These are phyloP conservation scores for Chenopodium berlandieri DNA, from an alignment of 148 eudicot genomes.

Conservation along the genomic window DNA sequence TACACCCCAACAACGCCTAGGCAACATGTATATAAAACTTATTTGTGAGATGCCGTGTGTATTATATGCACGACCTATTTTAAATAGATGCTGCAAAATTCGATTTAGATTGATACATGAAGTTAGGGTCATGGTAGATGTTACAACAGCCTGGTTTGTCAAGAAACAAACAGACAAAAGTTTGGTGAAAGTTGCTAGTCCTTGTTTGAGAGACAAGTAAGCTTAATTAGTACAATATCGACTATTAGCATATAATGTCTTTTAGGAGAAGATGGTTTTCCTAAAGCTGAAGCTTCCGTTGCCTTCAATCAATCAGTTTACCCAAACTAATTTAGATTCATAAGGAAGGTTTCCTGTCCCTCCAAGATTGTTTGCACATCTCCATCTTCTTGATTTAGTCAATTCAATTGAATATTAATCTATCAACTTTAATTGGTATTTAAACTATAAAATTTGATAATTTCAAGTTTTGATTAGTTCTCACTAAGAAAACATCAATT, in stretches of 20 bases:
- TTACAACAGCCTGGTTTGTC: background rate
- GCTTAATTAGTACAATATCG: background rate
- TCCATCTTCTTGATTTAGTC: background rate
- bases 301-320: conserved; percentile 13
- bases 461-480: no score
- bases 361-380: background rate
- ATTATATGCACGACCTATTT: no score
- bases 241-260: background rate
- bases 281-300: conserved; percentile 11
- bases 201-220: conserved; percentile 3
- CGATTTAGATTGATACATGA: background rate
- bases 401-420: background rate
- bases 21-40: no score
- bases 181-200: conserved; percentile 22
- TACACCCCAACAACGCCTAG: no score
- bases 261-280: background rate
- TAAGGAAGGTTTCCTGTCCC: background rate
- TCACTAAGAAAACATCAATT: no score
- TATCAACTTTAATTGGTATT: background rate
- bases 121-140: background rate
- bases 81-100: no score
- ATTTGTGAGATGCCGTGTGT: no score
- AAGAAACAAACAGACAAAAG: background rate
- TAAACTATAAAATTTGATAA: no score
- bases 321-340: background rate